Percentiles rank a stretch among this genome's conserved stretches.
These are phyloP conservation scores for Monilinia fructigena DNA, from an alignment of 2,329 filamentous ascomycete species.

Conservation along the genomic window DNA sequence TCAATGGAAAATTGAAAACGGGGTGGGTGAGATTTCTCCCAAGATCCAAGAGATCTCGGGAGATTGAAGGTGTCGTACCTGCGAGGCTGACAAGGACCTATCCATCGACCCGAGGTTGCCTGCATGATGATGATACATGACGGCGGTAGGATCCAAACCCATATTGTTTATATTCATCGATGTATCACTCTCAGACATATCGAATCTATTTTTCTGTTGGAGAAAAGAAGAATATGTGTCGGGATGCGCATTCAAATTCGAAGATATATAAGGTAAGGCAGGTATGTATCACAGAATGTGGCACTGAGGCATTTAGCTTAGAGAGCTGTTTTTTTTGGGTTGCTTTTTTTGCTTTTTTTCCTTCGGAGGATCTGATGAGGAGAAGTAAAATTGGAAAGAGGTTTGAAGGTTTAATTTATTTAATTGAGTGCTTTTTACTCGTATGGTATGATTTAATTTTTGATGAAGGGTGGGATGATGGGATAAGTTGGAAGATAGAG, in stretches of 20 bases:
- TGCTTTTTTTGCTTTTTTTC: too few relatives aligned
- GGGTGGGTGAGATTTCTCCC: too few relatives aligned
- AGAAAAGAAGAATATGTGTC: not conserved
- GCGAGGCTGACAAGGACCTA: conserved; percentile 33
- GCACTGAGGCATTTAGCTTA: conserved; percentile 16
- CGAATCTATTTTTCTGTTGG: conserved; percentile 5
- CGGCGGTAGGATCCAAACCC: conserved; percentile 32
- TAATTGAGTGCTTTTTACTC: too few relatives aligned
- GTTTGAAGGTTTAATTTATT: too few relatives aligned
- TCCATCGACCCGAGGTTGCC: conserved; percentile 26
- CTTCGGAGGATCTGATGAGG: too few relatives aligned
- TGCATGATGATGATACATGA: conserved; percentile 31
- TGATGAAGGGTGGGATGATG: not conserved
- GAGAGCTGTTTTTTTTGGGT: not conserved
- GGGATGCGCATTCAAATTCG: not conserved
- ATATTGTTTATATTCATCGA: conserved; percentile 31
- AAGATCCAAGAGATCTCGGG: conserved; percentile 1
- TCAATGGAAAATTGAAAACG: not conserved
- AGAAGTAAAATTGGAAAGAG: too few relatives aligned
- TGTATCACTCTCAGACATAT: conserved; percentile 31
- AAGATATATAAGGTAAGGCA: not conserved
- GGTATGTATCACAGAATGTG: not conserved
- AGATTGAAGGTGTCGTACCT: conserved; percentile 29
- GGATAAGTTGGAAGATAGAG: not conserved
- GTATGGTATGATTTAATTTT: not conserved